Evolutionary conservation across 345 rosid genomes (phyloP).

Genomic region (Salix viminalis): DNA sequence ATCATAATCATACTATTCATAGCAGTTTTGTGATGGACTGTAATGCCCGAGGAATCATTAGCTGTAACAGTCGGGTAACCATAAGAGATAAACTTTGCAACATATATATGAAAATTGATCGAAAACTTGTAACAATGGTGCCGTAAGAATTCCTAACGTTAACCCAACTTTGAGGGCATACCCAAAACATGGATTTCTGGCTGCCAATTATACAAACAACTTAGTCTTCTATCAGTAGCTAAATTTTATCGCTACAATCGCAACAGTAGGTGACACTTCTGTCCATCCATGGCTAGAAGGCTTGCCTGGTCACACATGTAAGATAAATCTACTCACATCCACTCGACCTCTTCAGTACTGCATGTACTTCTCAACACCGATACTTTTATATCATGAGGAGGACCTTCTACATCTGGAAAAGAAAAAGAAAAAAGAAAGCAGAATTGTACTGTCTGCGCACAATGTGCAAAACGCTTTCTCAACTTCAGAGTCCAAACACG

Average conservation of each 20-base stretch:
- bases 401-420: background rate
- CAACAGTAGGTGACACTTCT: background rate
- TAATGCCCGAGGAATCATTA: background rate
- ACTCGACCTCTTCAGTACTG: background rate
- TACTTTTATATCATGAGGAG: background rate
- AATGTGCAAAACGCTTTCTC: background rate
- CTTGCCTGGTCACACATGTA: background rate
- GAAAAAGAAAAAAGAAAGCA: background rate
- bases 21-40: background rate
- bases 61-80: background rate
- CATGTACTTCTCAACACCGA: background rate
- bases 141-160: background rate
- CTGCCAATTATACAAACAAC: background rate
- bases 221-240: no score
- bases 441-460: background rate
- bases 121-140: background rate
- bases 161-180: background rate
- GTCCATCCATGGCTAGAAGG: background rate
- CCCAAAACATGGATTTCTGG: background rate
- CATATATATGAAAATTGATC: background rate
- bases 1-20: background rate
- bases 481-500: background rate
- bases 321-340: constrained; percentile 8
- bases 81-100: background rate
- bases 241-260: no score